These are phyloP conservation scores for Coffea eugenioides DNA, from an alignment of 257 asterid species.

Conservation along the genomic window DNA sequence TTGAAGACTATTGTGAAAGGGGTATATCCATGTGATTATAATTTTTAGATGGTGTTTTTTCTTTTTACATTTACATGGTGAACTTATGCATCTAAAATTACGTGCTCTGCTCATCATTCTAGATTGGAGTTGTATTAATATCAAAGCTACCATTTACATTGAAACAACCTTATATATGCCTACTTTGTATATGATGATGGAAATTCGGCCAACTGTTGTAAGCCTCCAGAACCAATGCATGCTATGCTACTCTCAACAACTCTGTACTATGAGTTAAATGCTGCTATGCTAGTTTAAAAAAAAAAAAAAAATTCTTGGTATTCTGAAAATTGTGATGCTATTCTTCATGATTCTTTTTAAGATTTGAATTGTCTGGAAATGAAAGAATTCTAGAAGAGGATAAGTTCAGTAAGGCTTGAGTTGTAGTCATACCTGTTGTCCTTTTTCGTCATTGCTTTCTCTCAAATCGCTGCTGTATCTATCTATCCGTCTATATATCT, in stretches of 20 bases:
- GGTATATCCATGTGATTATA: conserved; percentile 40
- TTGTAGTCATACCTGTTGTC: neutral
- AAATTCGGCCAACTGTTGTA: neutral
- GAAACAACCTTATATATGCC: neutral
- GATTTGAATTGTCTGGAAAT: neutral
- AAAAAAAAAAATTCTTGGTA: too few relatives aligned
- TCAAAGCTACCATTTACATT: neutral
- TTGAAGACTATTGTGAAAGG: conserved; percentile 74
- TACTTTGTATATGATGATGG: neutral
- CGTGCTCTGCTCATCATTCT: neutral
- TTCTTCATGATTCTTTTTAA: neutral
- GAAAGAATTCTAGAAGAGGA: neutral
- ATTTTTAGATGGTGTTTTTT: neutral
- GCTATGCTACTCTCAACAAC: neutral
- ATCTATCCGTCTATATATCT: neutral
- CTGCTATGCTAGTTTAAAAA: neutral
- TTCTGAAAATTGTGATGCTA: neutral
- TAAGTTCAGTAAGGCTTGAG: neutral
- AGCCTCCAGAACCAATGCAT: neutral
- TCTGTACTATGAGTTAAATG: neutral
- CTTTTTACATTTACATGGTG: neutral
- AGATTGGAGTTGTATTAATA: neutral
- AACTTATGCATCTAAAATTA: neutral
- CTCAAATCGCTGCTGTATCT: neutral
- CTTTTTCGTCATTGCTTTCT: neutral